A percentile compares a stretch with the other conserved stretches of the same genome.
Conservation (phyloP, 345 rosid genomes). For the Microthlaspi erraticum region DNA sequence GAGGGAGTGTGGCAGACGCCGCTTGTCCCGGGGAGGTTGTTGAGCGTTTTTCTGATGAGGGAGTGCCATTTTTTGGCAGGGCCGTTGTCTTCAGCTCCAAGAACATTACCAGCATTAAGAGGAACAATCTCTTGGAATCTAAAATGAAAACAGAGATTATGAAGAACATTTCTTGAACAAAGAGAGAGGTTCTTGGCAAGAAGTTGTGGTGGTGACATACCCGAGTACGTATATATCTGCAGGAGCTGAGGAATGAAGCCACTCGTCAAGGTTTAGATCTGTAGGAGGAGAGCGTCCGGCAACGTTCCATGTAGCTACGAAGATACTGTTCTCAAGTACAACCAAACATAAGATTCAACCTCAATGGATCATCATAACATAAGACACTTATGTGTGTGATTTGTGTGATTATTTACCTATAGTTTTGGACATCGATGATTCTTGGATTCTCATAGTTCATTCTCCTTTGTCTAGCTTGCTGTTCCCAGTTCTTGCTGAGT, state of each 20-base stretch:
- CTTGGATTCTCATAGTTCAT: conserved; percentile 96
- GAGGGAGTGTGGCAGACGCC: conserved; percentile 72
- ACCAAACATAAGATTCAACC: conserved; percentile 6
- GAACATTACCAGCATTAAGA: conserved; percentile 93
- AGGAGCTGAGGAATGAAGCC: conserved; percentile 96
- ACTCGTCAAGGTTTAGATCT: conserved; percentile 86
- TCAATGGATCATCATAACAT: conserved; percentile 6
- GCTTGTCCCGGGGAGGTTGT: conserved; percentile 74
- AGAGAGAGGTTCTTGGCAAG: background rate
- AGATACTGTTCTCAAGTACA: conserved; percentile 64
- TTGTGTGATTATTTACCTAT: conserved; percentile 56
- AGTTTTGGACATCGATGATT: conserved; percentile 92
- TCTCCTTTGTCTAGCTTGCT: conserved; percentile 65
- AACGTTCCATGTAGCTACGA: conserved; percentile 96
- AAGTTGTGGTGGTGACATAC: conserved; percentile 47
- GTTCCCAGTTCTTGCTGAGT: conserved; percentile 71
- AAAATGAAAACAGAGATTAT: conserved; percentile 20
- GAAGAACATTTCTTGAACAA: conserved; percentile 22
- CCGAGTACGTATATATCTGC: conserved; percentile 98
- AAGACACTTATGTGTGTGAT: background rate
- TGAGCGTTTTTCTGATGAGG: conserved; percentile 78
- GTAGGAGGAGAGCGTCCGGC: conserved; percentile 92
- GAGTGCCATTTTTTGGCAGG: conserved; percentile 97
- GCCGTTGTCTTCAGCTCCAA: conserved; percentile 97
- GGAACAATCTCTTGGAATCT: conserved; percentile 99